phyloP scores from a whole-genome alignment of 345 rosid species.

The Clausena lansium region DNA sequence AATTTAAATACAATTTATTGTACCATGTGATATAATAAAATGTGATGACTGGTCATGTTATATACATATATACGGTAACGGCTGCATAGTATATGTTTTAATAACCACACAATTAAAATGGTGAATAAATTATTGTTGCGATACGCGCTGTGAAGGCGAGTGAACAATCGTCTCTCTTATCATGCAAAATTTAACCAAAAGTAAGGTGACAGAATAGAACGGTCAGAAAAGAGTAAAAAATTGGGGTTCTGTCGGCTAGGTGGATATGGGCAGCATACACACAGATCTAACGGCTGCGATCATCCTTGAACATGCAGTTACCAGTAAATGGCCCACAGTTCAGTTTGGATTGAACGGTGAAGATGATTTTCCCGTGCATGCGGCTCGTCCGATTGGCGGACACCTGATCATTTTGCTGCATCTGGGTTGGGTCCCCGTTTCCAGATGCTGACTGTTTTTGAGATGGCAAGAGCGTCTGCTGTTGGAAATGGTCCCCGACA shows the following conservation, averaged over 20 bases:
- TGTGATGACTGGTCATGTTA: too few species aligned
- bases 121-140: too few species aligned
- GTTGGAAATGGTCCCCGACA: background rate
- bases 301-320: background rate
- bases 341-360: background rate
- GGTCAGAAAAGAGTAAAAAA: background rate
- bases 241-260: background rate
- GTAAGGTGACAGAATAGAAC: background rate
- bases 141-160: background rate
- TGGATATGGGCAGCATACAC: background rate
- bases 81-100: too few species aligned
- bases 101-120: too few species aligned
- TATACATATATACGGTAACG: too few species aligned
- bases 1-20: too few species aligned
- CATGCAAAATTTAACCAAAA: background rate
- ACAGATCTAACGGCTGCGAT: background rate
- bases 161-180: background rate
- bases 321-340: background rate
- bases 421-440: background rate
- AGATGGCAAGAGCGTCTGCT: background rate
- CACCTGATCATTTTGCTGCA: background rate
- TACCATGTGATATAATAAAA: too few species aligned
- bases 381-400: background rate
- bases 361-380: background rate
- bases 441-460: background rate